phyloP scores from a whole-genome alignment of 805 yeast genomes.

The Grigorovia humatica region DNA sequence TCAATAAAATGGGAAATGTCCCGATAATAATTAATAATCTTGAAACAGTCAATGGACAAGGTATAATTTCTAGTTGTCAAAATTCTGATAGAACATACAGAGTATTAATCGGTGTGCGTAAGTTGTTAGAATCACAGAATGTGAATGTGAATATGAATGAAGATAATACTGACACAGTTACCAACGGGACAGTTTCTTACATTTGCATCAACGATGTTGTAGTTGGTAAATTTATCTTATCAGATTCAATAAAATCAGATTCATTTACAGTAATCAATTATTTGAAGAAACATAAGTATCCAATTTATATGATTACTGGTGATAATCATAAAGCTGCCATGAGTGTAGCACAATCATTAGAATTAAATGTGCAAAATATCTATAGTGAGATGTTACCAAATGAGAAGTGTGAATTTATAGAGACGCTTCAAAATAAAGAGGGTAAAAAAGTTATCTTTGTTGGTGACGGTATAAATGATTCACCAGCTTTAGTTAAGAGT shows the following conservation, averaged over 20 bases:
- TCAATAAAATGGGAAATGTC: not conserved
- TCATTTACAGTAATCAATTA: slow-evolving; percentile 50
- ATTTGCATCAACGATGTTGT: slow-evolving; percentile 49
- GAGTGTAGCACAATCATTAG: slow-evolving; percentile 54
- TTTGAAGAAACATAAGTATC: slow-evolving; percentile 41
- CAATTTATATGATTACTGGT: slow-evolving; percentile 84
- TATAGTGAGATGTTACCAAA: slow-evolving; percentile 70
- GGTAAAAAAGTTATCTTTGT: slow-evolving; percentile 60
- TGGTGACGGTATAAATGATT: slow-evolving; percentile 97
- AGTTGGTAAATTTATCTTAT: slow-evolving; percentile 55
- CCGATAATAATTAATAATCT: slow-evolving; percentile 6
- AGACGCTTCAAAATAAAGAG: slow-evolving; percentile 39
- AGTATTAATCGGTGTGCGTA: slow-evolving; percentile 40
- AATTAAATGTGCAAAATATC: slow-evolving; percentile 52
- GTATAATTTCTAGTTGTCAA: slow-evolving; percentile 22
- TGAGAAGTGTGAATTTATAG: slow-evolving; percentile 62
- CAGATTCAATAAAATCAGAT: slow-evolving; percentile 59
- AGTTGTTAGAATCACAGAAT: not conserved
- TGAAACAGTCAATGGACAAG: slow-evolving; percentile 31
- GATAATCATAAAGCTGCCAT: slow-evolving; percentile 58
- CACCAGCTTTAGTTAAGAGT: slow-evolving; percentile 86
- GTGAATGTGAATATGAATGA: not conserved
- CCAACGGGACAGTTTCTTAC: slow-evolving; percentile 39
- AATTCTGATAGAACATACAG: slow-evolving; percentile 15
- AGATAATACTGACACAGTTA: slow-evolving; percentile 11